These are phyloP conservation scores for Asterophora lycoperdoides DNA, from an alignment of 768 basidiomycete genomes.

Conservation along the genomic window DNA sequence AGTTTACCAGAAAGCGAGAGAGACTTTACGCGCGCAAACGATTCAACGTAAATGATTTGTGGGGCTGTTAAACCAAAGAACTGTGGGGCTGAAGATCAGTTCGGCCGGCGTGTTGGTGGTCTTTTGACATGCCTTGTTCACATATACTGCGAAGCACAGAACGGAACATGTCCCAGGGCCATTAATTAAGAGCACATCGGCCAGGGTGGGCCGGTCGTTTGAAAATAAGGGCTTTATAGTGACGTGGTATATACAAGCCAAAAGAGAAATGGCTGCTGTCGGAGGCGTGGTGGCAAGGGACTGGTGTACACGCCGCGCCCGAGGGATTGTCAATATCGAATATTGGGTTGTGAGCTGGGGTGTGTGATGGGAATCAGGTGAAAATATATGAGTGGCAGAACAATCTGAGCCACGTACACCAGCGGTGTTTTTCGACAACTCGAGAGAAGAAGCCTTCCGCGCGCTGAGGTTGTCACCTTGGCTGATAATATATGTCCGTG, in stretches of 20 bases:
- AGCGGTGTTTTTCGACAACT: slow-evolving; percentile 29
- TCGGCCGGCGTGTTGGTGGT: not conserved
- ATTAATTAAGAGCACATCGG: slow-evolving; percentile 83
- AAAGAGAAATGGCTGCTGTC: slow-evolving; percentile 59
- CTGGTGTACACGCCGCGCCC: slow-evolving; percentile 87
- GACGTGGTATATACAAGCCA: slow-evolving; percentile 57
- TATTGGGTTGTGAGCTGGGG: slow-evolving; percentile 27
- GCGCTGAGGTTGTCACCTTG: slow-evolving; percentile 78
- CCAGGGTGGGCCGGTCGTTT: slow-evolving; percentile 32
- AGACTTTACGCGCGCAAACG: slow-evolving; percentile 80
- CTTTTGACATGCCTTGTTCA: slow-evolving; percentile 60
- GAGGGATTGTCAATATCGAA: slow-evolving; percentile 66
- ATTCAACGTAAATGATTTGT: slow-evolving; percentile 82
- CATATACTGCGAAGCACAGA: slow-evolving; percentile 63
- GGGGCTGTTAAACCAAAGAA: slow-evolving; percentile 72
- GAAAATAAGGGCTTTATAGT: slow-evolving; percentile 44
- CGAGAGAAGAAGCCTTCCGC: slow-evolving; percentile 64
- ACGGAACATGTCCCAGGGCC: slow-evolving; percentile 93
- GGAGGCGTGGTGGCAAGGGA: slow-evolving; percentile 62
- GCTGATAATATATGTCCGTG: slow-evolving; percentile 77
- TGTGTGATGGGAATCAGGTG: slow-evolving; percentile 2
- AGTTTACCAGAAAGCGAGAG: slow-evolving; percentile 85
- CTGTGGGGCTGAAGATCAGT: slow-evolving; percentile 37
- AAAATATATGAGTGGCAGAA: not conserved
- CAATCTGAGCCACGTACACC: not conserved